phyloP scores from a whole-genome alignment of 352 stramenopile genomes.

The Phytophthora pluvialis region DNA sequence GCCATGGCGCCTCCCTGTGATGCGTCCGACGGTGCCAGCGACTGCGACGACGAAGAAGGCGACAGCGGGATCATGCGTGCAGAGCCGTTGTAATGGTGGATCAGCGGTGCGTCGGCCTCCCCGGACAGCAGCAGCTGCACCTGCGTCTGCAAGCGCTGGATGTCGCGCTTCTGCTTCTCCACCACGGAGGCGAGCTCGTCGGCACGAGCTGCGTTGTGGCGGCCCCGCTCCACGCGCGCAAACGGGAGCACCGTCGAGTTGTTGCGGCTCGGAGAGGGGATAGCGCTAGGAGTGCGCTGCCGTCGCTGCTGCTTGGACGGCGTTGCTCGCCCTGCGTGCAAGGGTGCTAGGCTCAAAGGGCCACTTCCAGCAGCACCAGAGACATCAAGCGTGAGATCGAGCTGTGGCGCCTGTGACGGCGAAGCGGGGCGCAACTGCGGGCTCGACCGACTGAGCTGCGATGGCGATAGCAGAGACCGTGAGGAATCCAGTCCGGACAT shows the following conservation, averaged over 20 bases:
- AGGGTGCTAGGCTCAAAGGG: slow-evolving; percentile 30
- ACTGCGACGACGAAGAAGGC: slow-evolving; percentile 14
- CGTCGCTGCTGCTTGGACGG: slow-evolving; percentile 37
- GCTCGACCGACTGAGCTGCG: slow-evolving; percentile 42
- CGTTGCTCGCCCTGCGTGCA: slow-evolving; percentile 33
- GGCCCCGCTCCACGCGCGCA: slow-evolving; percentile 42
- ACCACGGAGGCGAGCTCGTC: slow-evolving; percentile 58
- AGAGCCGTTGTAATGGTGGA: slow-evolving; percentile 5
- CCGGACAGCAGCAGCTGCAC: slow-evolving; percentile 66
- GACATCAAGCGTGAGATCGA: slow-evolving; percentile 35
- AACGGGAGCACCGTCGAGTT: slow-evolving; percentile 52
- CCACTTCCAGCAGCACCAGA: neutral
- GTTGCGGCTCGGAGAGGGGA: slow-evolving; percentile 23
- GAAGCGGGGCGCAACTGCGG: slow-evolving; percentile 38
- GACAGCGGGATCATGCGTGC: slow-evolving; percentile 16
- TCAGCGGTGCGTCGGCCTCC: slow-evolving; percentile 30
- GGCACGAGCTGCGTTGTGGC: slow-evolving; percentile 26
- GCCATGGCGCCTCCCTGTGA: slow-evolving; percentile 8
- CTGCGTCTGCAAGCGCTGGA: slow-evolving; percentile 70
- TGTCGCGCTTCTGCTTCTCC: slow-evolving; percentile 70
- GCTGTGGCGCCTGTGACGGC: slow-evolving; percentile 19
- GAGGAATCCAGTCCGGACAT: slow-evolving; percentile 4
- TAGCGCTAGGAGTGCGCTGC: slow-evolving; percentile 23
- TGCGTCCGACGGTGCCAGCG: slow-evolving; percentile 7
- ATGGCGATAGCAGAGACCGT: slow-evolving; percentile 6